These are phyloP conservation scores for Irpex lacteus DNA, from an alignment of 1,284 basidiomycete genomes.

Conservation along the genomic window DNA sequence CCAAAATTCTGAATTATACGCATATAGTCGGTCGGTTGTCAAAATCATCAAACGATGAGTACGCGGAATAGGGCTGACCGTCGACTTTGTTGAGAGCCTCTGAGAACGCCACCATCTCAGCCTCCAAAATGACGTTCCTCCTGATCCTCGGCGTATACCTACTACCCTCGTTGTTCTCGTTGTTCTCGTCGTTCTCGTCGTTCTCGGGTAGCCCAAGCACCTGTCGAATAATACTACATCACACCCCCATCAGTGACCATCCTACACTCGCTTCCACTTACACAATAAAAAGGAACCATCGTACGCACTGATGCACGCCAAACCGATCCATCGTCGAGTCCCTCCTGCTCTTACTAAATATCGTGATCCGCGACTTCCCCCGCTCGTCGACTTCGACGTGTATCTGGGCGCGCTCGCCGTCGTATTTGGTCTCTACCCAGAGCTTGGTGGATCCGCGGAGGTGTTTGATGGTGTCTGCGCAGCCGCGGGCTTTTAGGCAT, in stretches of 20 bases:
- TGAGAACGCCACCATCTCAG: constrained; percentile 84
- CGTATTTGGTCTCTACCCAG: constrained; percentile 89
- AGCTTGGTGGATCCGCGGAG: constrained; percentile 45
- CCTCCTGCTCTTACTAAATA: constrained; percentile 84
- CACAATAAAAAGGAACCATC: neutral
- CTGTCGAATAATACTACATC: constrained; percentile 54
- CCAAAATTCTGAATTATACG: constrained; percentile 61
- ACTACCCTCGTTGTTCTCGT: neutral
- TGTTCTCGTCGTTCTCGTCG: neutral
- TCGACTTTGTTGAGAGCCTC: constrained; percentile 51
- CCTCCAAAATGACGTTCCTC: constrained; percentile 71
- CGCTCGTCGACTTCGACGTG: constrained; percentile 58
- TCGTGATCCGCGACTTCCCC: constrained; percentile 50
- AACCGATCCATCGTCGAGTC: constrained; percentile 75
- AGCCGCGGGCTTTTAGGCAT: constrained; percentile 66
- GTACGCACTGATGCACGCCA: constrained; percentile 63
- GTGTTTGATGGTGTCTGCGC: constrained; percentile 51
- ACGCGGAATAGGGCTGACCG: constrained; percentile 37
- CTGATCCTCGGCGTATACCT: constrained; percentile 26
- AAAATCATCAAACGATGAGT: no score
- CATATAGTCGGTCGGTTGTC: neutral
- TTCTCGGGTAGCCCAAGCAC: constrained; percentile 48
- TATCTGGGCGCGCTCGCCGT: constrained; percentile 87
- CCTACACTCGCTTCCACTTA: constrained; percentile 4
- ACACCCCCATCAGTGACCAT: neutral